phyloP scores from a whole-genome alignment of 2,329 filamentous ascomycete genomes.

The Apiospora pterosperma region DNA sequence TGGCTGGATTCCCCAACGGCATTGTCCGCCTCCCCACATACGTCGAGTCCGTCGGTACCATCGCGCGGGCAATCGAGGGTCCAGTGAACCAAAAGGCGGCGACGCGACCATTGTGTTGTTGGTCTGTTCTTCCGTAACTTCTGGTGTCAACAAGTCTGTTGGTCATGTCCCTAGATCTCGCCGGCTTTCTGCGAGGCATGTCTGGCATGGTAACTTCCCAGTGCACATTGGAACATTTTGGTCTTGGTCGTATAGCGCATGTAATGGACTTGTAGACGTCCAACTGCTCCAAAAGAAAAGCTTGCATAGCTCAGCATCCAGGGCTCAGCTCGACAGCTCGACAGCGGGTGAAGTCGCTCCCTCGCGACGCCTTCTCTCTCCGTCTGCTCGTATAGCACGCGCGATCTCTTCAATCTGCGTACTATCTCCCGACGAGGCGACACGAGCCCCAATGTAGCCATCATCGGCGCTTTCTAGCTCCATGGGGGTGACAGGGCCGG shows the following conservation, averaged over 20 bases:
- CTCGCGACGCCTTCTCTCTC: slow-evolving; percentile 28
- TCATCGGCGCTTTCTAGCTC: slow-evolving; percentile 44
- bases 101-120: too few relatives aligned
- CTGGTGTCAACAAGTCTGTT: background rate
- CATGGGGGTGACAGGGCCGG: slow-evolving; percentile 61
- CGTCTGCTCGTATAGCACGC: slow-evolving; percentile 29
- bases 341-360: slow-evolving; percentile 28
- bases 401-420: slow-evolving; percentile 24
- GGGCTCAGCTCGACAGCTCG: slow-evolving; percentile 22
- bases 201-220: background rate
- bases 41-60: background rate
- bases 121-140: background rate
- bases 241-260: too few relatives aligned
- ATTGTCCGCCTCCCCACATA: background rate
- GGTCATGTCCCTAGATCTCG: background rate
- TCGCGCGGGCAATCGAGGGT: background rate
- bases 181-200: background rate
- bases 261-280: background rate
- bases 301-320: slow-evolving; percentile 18
- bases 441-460: slow-evolving; percentile 35
- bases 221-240: background rate
- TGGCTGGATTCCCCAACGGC: background rate
- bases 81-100: background rate
- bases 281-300: background rate
- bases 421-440: slow-evolving; percentile 15